Percentiles rank a stretch among this genome's conserved stretches.
Evolutionary conservation across 805 yeast species (phyloP).

Genomic region (Metschnikowia noctiluminum): DNA sequence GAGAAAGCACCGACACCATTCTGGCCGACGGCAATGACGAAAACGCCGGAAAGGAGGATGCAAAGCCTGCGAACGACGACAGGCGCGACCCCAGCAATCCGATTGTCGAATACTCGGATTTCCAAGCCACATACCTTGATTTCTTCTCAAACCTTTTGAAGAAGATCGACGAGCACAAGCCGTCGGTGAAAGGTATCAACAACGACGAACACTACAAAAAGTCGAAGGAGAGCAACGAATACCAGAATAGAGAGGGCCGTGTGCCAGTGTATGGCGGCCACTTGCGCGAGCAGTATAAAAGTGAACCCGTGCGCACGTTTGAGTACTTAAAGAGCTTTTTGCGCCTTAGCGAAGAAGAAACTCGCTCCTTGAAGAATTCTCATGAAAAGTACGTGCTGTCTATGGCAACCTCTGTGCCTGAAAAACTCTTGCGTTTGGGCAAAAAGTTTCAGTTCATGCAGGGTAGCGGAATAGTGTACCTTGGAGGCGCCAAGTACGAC

Average conservation of each 20-base stretch:
- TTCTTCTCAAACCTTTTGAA: constrained; percentile 23
- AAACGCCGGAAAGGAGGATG: neutral
- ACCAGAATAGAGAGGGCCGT: constrained; percentile 24
- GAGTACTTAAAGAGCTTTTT: constrained; percentile 24
- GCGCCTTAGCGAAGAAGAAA: constrained; percentile 20
- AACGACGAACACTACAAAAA: constrained; percentile 27
- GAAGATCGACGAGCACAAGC: constrained; percentile 21
- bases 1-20: neutral
- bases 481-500: constrained; percentile 37
- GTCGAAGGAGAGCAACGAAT: constrained; percentile 17
- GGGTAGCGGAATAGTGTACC: constrained; percentile 40
- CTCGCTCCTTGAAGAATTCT: constrained; percentile 17
- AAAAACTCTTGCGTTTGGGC: constrained; percentile 19
- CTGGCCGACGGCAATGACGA: neutral
- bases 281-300: constrained; percentile 28
- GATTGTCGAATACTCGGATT: constrained; percentile 9
- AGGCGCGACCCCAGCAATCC: neutral
- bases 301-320: constrained; percentile 28
- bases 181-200: constrained; percentile 21
- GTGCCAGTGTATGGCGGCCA: constrained; percentile 34
- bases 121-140: constrained; percentile 14
- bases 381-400: constrained; percentile 22
- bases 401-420: constrained; percentile 25
- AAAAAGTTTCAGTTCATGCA: constrained; percentile 23
- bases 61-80: neutral